phyloP scores from a whole-genome alignment of 345 rosid genomes.

The Arabidopsis suecica region DNA sequence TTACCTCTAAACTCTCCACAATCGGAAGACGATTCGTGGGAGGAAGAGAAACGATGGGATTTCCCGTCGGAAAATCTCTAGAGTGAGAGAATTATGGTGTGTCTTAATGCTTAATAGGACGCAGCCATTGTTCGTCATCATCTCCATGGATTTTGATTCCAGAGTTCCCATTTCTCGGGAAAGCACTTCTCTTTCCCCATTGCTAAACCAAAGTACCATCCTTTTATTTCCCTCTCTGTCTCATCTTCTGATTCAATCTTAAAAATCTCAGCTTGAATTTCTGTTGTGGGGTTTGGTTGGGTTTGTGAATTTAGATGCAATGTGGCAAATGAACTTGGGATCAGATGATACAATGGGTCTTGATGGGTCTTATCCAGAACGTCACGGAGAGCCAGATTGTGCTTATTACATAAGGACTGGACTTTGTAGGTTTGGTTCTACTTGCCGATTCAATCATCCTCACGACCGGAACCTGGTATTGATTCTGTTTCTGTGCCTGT shows the following conservation, averaged over 20 bases:
- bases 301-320: conserved; percentile 55
- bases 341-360: conserved; percentile 63
- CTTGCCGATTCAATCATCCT: conserved; percentile 56
- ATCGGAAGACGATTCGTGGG: conserved; percentile 9
- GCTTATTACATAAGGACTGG: conserved; percentile 91
- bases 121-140: neutral
- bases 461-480: conserved; percentile 83
- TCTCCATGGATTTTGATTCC: conserved; percentile 28
- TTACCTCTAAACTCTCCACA: conserved; percentile 12
- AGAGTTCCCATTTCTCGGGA: conserved; percentile 25
- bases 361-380: conserved; percentile 65
- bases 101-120: neutral
- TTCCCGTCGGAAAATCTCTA: conserved; percentile 7
- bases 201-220: conserved; percentile 11
- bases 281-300: neutral
- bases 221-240: neutral
- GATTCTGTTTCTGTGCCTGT: neutral
- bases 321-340: conserved; percentile 83
- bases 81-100: conserved; percentile 25
- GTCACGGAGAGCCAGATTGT: conserved; percentile 86
- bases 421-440: conserved; percentile 72
- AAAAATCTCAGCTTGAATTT: neutral
- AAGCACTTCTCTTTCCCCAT: conserved; percentile 17
- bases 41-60: neutral
- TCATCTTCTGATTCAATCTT: neutral